Evolutionary conservation across 1,139 yeast genomes (phyloP).

Genomic region (Sugiyamaella grinbergsii): DNA sequence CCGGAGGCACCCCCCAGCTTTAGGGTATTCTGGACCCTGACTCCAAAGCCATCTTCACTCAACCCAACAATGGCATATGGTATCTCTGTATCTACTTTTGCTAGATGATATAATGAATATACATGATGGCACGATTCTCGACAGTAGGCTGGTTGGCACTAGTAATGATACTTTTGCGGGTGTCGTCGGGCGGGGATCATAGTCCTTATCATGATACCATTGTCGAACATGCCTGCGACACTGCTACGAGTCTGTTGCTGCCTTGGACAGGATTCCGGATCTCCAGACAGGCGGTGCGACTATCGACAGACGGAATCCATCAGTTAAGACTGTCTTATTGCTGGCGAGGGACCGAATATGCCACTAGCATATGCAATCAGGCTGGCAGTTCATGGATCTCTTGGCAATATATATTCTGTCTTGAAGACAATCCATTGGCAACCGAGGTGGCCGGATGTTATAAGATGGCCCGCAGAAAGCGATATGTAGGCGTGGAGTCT

Average conservation of each 20-base stretch:
- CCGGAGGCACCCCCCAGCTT: too few relatives aligned
- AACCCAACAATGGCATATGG: too few relatives aligned
- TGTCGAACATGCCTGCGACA: constrained; percentile 31
- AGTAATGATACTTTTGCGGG: too few relatives aligned
- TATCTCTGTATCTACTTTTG: too few relatives aligned
- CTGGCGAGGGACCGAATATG: constrained; percentile 27
- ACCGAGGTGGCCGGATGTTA: constrained; percentile 30
- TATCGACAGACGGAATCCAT: constrained; percentile 8
- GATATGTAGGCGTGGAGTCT: constrained; percentile 17
- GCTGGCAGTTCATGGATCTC: constrained; percentile 24
- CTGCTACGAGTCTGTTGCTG: constrained; percentile 29
- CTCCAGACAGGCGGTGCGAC: constrained; percentile 22
- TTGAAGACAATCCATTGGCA: constrained; percentile 18
- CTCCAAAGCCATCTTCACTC: too few relatives aligned
- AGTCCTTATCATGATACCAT: constrained; percentile 28
- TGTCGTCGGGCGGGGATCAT: background rate
- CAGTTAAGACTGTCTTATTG: constrained; percentile 28
- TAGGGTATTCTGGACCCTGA: too few relatives aligned
- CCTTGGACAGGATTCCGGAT: constrained; percentile 36
- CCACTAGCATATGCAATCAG: background rate
- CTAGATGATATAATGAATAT: too few relatives aligned
- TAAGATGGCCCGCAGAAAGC: constrained; percentile 26
- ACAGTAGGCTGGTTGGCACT: background rate
- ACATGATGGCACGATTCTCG: background rate
- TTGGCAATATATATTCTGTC: constrained; percentile 29